phyloP scores from a whole-genome alignment of 2,329 filamentous ascomycete genomes.

The Xylariaceae sp. region DNA sequence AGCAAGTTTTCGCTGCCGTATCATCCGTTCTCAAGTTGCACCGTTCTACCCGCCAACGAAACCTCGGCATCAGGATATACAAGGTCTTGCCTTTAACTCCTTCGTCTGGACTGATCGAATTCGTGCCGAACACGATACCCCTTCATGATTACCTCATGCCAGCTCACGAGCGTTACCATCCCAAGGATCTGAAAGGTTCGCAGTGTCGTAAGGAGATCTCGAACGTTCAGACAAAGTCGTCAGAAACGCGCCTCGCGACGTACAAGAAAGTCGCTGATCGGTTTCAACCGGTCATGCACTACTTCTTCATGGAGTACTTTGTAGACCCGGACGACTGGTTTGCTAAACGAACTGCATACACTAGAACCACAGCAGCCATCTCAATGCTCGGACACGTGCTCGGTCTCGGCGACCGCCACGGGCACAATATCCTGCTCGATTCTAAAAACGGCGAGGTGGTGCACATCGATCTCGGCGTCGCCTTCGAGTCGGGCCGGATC shows the following conservation, averaged over 20 bases:
- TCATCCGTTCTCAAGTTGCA: constrained; percentile 85
- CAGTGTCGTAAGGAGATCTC: constrained; percentile 77
- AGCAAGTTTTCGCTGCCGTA: constrained; percentile 96
- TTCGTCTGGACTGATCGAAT: constrained; percentile 89
- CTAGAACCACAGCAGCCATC: constrained; percentile 86
- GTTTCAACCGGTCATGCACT: constrained; percentile 90
- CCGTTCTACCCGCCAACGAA: constrained; percentile 79
- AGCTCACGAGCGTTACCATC: constrained; percentile 82
- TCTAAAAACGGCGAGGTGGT: constrained; percentile 87
- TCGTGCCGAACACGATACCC: constrained; percentile 88
- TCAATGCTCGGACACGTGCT: constrained; percentile 93
- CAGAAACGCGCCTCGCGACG: constrained; percentile 66
- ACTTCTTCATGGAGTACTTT: constrained; percentile 96
- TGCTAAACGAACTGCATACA: constrained; percentile 81
- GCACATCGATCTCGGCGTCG: constrained; percentile 94
- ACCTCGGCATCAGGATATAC: constrained; percentile 90
- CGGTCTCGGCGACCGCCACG: constrained; percentile 89
- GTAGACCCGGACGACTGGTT: constrained; percentile 97
- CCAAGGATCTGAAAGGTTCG: constrained; percentile 72
- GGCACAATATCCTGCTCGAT: constrained; percentile 94
- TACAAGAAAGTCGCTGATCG: constrained; percentile 75
- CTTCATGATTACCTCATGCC: constrained; percentile 90
- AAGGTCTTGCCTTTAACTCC: constrained; percentile 89
- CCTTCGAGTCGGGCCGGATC: constrained; percentile 95
- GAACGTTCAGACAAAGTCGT: constrained; percentile 64